Evolutionary conservation across 495 filamentous ascomycete species (phyloP), one percentile per base, ranked within the genome.

Genomic region (Talaromyces borbonicus): DNA sequence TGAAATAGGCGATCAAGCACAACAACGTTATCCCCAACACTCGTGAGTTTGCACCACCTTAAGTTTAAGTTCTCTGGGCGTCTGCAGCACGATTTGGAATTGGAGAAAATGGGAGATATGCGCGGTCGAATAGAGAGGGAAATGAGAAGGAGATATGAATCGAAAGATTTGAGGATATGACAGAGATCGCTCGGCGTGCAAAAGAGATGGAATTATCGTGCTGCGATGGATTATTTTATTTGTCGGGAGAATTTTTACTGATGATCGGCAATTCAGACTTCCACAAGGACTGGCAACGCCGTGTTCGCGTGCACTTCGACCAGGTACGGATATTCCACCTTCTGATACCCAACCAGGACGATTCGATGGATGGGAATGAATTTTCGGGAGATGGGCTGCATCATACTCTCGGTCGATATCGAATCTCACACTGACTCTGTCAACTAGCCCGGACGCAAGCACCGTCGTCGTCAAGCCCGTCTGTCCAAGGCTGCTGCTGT

Each of bases 251-350:
- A 49, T 52, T 55, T 56, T 42, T 59, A 47, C 22, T 8, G 20
- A 43, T 38, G 39, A 50, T 46, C 48, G 16, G 52, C 50, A 33
- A 26, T 33, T 65, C 54, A 49, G 87, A 98, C 72, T 98, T 98
- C 88, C 92, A 88, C 78, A 98, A 98, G 88, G 87, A 98, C 77
- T 98, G 92, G 92, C 89, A 95, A 72, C 85, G 86, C 71, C 89
- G 92, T 74, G 92, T 98, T 58, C 85, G 89, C 72, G 79, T 80
- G 67, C 93, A 97, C 78, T 98, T 98, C 77, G 87, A 98, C 77
- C 92, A 98, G 90, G 90, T 97, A 89, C 60, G 60, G 47, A 51
- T 9, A 18, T n/a, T 8, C 11, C 14, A 54, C 33, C 47, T 8
- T 25, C 56, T 49, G 11, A 11, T 14, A 11, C 31, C 37, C 48